A percentile compares a stretch with the other conserved stretches of the same genome.
phyloP scores from a whole-genome alignment of 2,329 filamentous ascomycete species.

The Leptosphaerulina australis region DNA sequence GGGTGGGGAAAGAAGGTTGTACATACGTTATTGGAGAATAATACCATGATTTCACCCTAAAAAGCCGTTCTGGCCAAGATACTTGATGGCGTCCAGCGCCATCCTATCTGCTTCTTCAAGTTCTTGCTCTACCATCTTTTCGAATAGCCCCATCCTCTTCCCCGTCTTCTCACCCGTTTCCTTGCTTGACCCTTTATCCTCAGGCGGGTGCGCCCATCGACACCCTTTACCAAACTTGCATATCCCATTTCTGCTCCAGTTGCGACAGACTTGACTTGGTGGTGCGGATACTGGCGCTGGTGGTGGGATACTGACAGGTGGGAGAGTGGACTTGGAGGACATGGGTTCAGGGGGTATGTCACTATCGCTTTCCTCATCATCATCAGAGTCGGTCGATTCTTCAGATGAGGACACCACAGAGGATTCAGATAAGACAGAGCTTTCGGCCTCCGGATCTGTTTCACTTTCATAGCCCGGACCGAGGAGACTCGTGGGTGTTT shows the following conservation, averaged over 20 bases:
- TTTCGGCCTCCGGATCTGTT: slow-evolving; percentile 30
- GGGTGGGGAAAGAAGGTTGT: slow-evolving; percentile 69
- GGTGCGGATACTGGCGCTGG: slow-evolving; percentile 15
- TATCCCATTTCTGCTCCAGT: slow-evolving; percentile 35
- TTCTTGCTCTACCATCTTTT: slow-evolving; percentile 54
- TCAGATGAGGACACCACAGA: slow-evolving; percentile 44
- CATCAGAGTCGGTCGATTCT: slow-evolving; percentile 29
- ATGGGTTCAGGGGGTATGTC: slow-evolving; percentile 48
- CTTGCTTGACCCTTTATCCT: neutral
- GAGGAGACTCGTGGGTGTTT: slow-evolving; percentile 27
- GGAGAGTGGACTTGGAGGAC: slow-evolving; percentile 44
- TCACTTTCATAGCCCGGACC: slow-evolving; percentile 43
- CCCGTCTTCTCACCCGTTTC: slow-evolving; percentile 22
- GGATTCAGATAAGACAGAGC: slow-evolving; percentile 36
- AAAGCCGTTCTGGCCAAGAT: slow-evolving; percentile 52
- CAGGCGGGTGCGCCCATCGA: slow-evolving; percentile 33
- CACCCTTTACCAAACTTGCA: slow-evolving; percentile 38
- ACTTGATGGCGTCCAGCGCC: slow-evolving; percentile 55
- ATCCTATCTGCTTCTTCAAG: slow-evolving; percentile 50
- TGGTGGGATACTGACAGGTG: slow-evolving; percentile 23
- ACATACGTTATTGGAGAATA: slow-evolving; percentile 69
- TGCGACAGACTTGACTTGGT: slow-evolving; percentile 26
- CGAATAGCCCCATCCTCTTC: slow-evolving; percentile 35
- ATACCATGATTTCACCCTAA: slow-evolving; percentile 36
- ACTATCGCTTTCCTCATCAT: slow-evolving; percentile 25